Conservation (phyloP, 78 protist species). For the Dictyostelium citrinum region DNA sequence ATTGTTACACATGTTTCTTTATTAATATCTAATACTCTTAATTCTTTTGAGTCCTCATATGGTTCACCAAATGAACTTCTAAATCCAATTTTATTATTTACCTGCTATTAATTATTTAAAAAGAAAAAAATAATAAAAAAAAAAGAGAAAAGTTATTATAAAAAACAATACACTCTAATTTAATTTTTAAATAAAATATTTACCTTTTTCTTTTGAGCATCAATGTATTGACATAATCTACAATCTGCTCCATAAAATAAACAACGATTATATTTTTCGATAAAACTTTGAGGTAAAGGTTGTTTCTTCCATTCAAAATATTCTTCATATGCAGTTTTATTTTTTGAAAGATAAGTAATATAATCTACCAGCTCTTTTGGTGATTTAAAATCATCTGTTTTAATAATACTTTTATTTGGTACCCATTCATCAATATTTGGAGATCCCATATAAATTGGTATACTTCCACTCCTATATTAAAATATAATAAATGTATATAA, state of each 20-base stretch:
- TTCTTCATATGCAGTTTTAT: conserved; percentile 49
- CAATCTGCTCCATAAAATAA: conserved; percentile 52
- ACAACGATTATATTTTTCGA: conserved; percentile 47
- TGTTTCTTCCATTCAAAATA: conserved; percentile 62
- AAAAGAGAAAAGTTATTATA: background rate
- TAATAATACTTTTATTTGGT: conserved; percentile 32
- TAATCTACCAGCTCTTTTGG: conserved; percentile 50
- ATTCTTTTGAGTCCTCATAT: background rate
- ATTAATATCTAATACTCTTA: background rate
- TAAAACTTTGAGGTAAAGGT: background rate
- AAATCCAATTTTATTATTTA: background rate
- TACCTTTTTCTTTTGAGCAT: background rate
- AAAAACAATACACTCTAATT: no score
- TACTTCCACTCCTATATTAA: conserved; percentile 63
- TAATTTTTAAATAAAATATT: background rate
- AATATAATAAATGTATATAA: background rate
- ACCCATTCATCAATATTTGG: conserved; percentile 69
- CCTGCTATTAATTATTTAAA: no score
- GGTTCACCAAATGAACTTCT: conserved; percentile 39
- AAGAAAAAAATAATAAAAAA: background rate
- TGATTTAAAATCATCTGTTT: conserved; percentile 62
- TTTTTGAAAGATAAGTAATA: background rate
- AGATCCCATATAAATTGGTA: conserved; percentile 75
- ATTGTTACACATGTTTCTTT: background rate
- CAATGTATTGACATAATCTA: conserved; percentile 17